Evolutionary conservation across 805 yeast genomes (phyloP), one percentile per base, ranked within the genome.

Genomic region (Candida fluviatilis): DNA sequence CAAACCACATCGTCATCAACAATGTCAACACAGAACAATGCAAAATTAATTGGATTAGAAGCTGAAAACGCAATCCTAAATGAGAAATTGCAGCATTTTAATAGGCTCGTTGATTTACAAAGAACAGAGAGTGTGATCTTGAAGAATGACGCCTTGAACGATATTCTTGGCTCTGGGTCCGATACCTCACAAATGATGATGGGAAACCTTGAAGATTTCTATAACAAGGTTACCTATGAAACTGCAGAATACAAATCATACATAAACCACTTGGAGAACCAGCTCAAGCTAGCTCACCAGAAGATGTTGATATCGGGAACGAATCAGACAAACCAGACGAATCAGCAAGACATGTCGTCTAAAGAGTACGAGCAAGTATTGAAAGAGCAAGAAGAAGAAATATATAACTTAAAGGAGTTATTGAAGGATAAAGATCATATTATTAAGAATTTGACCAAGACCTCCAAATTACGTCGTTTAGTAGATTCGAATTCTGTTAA

Each of bases 361-460:
- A 18, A 28, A 11, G 37, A 29, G 12, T 17, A 19, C 8, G 34
- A 30, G 10, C 19, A 36, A 12, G 48, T 78, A 6, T 50, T 80
- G 39, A 68, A 69, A 43, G 84, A 81, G 31, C 82, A 80, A 47
- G 81, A 76, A 40, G 86, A 80, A 34, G 91, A 84, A 50, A 76
- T 89, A 11, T 49, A 61, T 34, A 87, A 80, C 36, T 64, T 90
- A 47, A 73, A 74, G 49, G 82, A 77, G 35, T 69, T 75, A 31
- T 51, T 85, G 27, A 71, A 74, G 33, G 85, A 84, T 45, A 89
- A 88, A 57, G 95, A 88, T 48, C 79, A 80, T 33, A 81, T 89
- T 46, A 84, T 89, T 41, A 77, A 75, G 42, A 88, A 91, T 1
- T 63, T 88, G 39, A 77, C 82, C 25, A 77, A 83, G 33, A 76